phyloP scores from a whole-genome alignment of 208 protist genomes.

The Wallacemonas sp. region DNA sequence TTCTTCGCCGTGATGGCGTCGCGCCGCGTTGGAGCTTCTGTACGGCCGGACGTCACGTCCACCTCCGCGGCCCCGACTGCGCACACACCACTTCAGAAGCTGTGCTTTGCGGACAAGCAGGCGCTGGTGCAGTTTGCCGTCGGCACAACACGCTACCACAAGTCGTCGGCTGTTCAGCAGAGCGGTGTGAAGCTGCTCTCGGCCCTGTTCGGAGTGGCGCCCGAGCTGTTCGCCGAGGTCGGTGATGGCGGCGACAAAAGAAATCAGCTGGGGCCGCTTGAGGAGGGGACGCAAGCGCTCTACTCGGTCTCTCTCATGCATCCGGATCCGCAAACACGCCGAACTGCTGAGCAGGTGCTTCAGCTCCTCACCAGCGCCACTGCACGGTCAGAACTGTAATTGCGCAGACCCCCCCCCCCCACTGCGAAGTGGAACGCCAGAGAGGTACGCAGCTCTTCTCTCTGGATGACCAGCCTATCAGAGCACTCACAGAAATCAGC shows the following conservation, averaged over 20 bases:
- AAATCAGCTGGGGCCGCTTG: slow-evolving; percentile 6
- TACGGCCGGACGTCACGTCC: neutral
- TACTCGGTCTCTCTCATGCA: slow-evolving; percentile 57
- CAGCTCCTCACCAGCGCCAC: slow-evolving; percentile 3
- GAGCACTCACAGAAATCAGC: too few relatives aligned
- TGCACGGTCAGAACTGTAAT: too few relatives aligned
- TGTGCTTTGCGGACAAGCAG: slow-evolving; percentile 23
- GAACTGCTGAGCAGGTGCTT: slow-evolving; percentile 62
- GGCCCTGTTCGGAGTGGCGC: slow-evolving; percentile 56
- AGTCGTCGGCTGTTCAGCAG: slow-evolving; percentile 49
- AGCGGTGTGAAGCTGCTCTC: slow-evolving; percentile 74
- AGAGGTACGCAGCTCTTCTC: too few relatives aligned
- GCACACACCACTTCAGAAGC: neutral
- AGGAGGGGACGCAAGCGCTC: slow-evolving; percentile 34
- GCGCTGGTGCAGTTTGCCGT: slow-evolving; percentile 68
- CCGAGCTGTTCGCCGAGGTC: slow-evolving; percentile 45
- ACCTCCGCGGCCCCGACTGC: neutral
- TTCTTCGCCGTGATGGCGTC: slow-evolving; percentile 62
- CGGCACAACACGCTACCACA: slow-evolving; percentile 53
- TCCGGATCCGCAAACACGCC: slow-evolving; percentile 38
- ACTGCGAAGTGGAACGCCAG: too few relatives aligned
- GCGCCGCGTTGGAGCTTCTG: neutral
- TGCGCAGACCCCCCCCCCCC: too few relatives aligned
- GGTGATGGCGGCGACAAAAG: neutral
- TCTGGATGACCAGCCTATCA: too few relatives aligned